Evolutionary conservation across 2,329 filamentous ascomycete species (phyloP).

Genomic region (Neophaeococcomyces mojaviensis): DNA sequence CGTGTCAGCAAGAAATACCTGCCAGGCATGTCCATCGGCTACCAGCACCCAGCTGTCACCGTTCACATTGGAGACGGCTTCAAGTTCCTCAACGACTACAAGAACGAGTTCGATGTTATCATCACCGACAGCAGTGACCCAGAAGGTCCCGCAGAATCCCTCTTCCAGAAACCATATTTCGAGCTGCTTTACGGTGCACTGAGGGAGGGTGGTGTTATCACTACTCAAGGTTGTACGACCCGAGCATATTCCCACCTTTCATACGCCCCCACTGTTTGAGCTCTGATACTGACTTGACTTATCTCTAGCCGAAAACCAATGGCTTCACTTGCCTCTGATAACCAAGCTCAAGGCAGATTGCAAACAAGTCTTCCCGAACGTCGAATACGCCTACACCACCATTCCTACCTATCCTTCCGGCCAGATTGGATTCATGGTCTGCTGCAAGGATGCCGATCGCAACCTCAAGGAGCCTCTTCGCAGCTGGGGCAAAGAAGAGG

Average conservation of each 20-base stretch:
- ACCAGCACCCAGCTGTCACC: slow-evolving; percentile 87
- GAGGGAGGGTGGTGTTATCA: slow-evolving; percentile 92
- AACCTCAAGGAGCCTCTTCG: slow-evolving; percentile 81
- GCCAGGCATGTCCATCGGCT: slow-evolving; percentile 85
- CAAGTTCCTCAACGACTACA: slow-evolving; percentile 94
- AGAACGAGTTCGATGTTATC: slow-evolving; percentile 98
- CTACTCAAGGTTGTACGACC: slow-evolving; percentile 99
- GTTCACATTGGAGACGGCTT: slow-evolving; percentile 94
- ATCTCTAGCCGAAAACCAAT: slow-evolving; percentile 86
- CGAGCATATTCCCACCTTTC: slow-evolving; percentile 44
- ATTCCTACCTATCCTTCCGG: slow-evolving; percentile 98
- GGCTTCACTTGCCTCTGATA: slow-evolving; percentile 94
- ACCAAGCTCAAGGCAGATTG: slow-evolving; percentile 92
- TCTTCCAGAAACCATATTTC: slow-evolving; percentile 99
- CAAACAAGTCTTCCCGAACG: slow-evolving; percentile 93
- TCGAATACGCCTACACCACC: slow-evolving; percentile 96
- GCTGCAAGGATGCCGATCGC: slow-evolving; percentile 82
- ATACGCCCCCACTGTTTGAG: background rate
- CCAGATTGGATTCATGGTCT: slow-evolving; percentile 99
- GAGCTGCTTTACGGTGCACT: slow-evolving; percentile 84
- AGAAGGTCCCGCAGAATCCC: slow-evolving; percentile 87
- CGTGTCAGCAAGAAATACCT: slow-evolving; percentile 98
- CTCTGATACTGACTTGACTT: slow-evolving; percentile 16
- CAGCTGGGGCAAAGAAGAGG: slow-evolving; percentile 74
- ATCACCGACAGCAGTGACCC: slow-evolving; percentile 98